A percentile compares a stretch with the other conserved stretches of the same genome.
phyloP scores from a whole-genome alignment of 2,329 filamentous ascomycete species.

The Sarocladium strictum region DNA sequence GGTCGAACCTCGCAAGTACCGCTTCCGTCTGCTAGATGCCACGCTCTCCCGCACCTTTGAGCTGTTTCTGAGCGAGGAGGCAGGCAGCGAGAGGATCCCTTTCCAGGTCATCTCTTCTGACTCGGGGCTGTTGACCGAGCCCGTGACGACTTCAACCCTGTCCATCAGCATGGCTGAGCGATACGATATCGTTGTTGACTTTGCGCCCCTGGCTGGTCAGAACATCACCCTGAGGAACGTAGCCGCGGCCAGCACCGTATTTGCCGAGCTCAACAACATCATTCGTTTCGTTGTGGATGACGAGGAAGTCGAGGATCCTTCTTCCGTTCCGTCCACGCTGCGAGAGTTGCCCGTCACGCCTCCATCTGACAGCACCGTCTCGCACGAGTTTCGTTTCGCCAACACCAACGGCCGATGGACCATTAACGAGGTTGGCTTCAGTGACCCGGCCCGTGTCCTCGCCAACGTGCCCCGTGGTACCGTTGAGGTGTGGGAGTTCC shows the following conservation, averaged over 20 bases:
- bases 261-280: conserved; percentile 1
- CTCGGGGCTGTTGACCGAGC: conserved; percentile 40
- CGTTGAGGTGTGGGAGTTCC: conserved; percentile 35
- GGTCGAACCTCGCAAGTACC: conserved; percentile 2
- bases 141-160: conserved; percentile 34
- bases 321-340: background rate
- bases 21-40: conserved; percentile 1
- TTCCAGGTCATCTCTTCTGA: conserved; percentile 38
- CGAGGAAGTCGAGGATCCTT: background rate
- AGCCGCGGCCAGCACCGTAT: conserved; percentile 15
- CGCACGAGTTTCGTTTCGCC: conserved; percentile 29
- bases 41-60: background rate
- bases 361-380: conserved; percentile 56
- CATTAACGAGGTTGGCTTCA: conserved; percentile 5
- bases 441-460: conserved; percentile 28
- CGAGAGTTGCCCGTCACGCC: conserved; percentile 24
- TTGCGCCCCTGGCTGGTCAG: conserved; percentile 39
- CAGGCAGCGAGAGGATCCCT: background rate
- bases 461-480: conserved; percentile 33
- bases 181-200: conserved; percentile 53
- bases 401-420: conserved; percentile 25
- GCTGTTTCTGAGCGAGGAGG: background rate
- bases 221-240: conserved; percentile 35
- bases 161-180: conserved; percentile 49
- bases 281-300: conserved; percentile 3